Evolutionary conservation across 2,329 filamentous ascomycete species (phyloP).

Genomic region (Stagonosporopsis chrysanthemi): DNA sequence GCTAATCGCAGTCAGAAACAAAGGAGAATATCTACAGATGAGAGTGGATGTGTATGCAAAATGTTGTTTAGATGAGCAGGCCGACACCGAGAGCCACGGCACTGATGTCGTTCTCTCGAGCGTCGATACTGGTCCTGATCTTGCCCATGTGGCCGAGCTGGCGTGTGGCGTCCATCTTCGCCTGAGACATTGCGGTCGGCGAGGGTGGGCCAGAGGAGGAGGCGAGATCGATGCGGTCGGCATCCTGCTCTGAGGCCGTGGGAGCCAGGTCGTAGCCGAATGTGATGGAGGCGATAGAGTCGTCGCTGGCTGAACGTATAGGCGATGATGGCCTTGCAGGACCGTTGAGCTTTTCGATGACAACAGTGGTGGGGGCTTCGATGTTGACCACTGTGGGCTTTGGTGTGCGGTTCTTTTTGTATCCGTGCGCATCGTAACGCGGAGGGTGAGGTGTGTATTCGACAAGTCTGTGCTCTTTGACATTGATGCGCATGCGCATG

Average conservation of each 20-base stretch:
- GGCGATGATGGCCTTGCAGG: constrained; percentile 37
- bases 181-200: constrained; percentile 27
- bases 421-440: constrained; percentile 53
- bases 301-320: constrained; percentile 38
- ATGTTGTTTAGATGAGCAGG: constrained; percentile 27
- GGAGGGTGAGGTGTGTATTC: constrained; percentile 55
- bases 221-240: constrained; percentile 31
- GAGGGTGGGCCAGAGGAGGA: constrained; percentile 37
- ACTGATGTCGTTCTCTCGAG: constrained; percentile 24
- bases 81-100: constrained; percentile 31
- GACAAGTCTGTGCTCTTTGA: constrained; percentile 52
- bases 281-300: constrained; percentile 43
- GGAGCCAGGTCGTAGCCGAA: constrained; percentile 45
- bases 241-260: constrained; percentile 32
- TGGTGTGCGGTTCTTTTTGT: constrained; percentile 33
- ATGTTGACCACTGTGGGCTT: constrained; percentile 12
- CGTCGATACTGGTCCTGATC: constrained; percentile 27
- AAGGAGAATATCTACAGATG: constrained; percentile 5
- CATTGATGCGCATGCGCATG: constrained; percentile 55
- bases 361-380: constrained; percentile 6
- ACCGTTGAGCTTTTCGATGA: constrained; percentile 12
- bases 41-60: background rate
- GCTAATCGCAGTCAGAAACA: constrained; percentile 16
- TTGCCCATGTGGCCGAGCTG: constrained; percentile 31
- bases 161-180: constrained; percentile 35